Conservation (phyloP, 108 stramenopile species). For the Hondaea fermentalgiana region DNA sequence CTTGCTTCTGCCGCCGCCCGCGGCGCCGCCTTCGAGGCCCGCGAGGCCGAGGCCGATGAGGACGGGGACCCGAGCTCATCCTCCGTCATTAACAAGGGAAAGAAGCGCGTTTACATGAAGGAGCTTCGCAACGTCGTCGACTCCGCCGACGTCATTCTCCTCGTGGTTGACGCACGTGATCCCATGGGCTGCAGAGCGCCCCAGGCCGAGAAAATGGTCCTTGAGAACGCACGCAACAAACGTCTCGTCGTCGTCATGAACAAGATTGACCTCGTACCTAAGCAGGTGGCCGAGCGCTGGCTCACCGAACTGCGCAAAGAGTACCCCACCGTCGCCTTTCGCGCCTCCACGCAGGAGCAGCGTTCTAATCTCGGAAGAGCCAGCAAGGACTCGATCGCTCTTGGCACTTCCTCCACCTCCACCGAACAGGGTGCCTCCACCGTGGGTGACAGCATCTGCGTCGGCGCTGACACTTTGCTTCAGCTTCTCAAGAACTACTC, state of each 20-base stretch:
- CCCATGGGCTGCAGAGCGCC: constrained; percentile 71
- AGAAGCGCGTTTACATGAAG: constrained; percentile 74
- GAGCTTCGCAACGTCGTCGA: constrained; percentile 92
- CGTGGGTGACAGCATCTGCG: constrained; percentile 39
- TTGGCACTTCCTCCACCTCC: neutral
- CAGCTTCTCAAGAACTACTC: constrained; percentile 96
- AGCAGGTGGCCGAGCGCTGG: constrained; percentile 81
- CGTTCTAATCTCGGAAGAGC: constrained; percentile 38
- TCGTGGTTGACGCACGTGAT: constrained; percentile 96
- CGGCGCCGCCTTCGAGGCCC: constrained; percentile 21
- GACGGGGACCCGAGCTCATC: constrained; percentile 14
- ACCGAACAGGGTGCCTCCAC: neutral
- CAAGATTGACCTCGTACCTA: constrained; percentile 95
- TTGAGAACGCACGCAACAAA: constrained; percentile 79
- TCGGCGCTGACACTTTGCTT: constrained; percentile 85
- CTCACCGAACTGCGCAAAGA: constrained; percentile 69
- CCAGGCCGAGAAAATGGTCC: constrained; percentile 69
- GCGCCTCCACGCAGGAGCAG: constrained; percentile 60
- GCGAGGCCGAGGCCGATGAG: constrained; percentile 24
- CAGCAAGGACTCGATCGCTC: constrained; percentile 33
- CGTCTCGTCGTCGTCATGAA: constrained; percentile 94
- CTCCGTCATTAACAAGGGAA: neutral
- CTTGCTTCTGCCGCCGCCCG: constrained; percentile 21
- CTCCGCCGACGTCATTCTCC: constrained; percentile 84
- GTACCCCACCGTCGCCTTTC: constrained; percentile 82